Percentiles rank a stretch among this genome's conserved stretches.
These are phyloP conservation scores for Boletus rufocinnamomeus DNA, from an alignment of 768 basidiomycete species.

Conservation along the genomic window DNA sequence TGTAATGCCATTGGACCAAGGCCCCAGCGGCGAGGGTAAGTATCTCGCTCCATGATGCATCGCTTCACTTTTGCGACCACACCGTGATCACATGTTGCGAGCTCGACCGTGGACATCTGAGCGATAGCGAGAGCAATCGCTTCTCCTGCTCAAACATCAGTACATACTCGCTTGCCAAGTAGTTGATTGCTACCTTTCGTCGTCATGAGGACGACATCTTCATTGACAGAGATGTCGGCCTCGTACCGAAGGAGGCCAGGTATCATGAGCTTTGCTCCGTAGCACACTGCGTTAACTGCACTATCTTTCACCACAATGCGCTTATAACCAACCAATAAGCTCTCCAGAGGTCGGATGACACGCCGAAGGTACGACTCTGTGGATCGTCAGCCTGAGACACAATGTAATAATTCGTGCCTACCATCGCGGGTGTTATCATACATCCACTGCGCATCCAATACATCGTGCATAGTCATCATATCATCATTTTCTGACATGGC, in stretches of 20 bases:
- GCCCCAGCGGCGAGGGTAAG: conserved; percentile 97
- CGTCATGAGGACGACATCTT: conserved; percentile 98
- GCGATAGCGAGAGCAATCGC: conserved; percentile 94
- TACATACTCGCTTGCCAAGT: neutral
- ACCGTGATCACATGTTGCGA: conserved; percentile 97
- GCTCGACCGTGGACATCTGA: conserved; percentile 98
- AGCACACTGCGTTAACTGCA: conserved; percentile 98
- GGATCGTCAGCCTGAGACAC: conserved; percentile 16
- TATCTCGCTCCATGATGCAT: conserved; percentile 99
- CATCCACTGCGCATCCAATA: conserved; percentile 97
- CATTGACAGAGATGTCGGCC: conserved; percentile 89
- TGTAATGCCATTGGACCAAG: conserved; percentile 95
- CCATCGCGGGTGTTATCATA: conserved; percentile 98
- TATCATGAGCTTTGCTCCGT: conserved; percentile 99
- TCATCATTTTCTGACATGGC: conserved; percentile 98
- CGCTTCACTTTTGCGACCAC: conserved; percentile 99
- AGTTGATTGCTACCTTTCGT: conserved; percentile 71
- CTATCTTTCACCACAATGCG: conserved; percentile 99
- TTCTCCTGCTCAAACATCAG: conserved; percentile 55
- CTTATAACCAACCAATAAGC: conserved; percentile 93
- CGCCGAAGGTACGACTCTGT: conserved; percentile 95
- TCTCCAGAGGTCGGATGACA: conserved; percentile 92
- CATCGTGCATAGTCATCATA: conserved; percentile 99
- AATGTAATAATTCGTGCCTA: conserved; percentile 36
- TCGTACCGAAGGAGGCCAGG: conserved; percentile 97